Percentiles rank a stretch among this genome's conserved stretches.
phyloP scores from a whole-genome alignment of 371 early-diverging fungal genomes.

The Rhizopus stolonifer region DNA sequence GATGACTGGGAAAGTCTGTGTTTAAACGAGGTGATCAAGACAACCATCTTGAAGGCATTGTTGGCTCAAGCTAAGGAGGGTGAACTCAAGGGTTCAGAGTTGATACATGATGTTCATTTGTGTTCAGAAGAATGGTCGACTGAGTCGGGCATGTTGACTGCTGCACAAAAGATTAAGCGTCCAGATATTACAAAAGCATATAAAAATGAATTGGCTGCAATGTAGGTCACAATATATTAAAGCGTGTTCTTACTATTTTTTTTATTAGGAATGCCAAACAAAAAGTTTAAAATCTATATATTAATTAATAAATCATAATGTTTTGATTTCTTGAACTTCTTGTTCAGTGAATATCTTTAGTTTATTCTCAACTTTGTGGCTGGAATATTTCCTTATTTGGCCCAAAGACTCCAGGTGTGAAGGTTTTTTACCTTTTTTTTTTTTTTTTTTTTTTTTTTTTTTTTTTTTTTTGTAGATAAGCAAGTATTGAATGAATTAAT shows the following conservation, averaged over 20 bases:
- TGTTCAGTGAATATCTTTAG: too few relatives aligned
- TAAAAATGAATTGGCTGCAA: conserved; percentile 53
- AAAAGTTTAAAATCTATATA: conserved; percentile 11
- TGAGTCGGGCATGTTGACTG: conserved; percentile 75
- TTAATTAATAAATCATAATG: too few relatives aligned
- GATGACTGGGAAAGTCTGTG: conserved; percentile 37
- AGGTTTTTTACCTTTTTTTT: too few relatives aligned
- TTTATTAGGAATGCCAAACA: conserved; percentile 21
- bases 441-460: background rate
- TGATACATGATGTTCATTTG: conserved; percentile 64
- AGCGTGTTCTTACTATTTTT: too few relatives aligned
- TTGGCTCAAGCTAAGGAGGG: conserved; percentile 53
- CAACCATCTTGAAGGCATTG: conserved; percentile 19
- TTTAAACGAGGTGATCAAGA: conserved; percentile 18
- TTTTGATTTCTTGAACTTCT: too few relatives aligned
- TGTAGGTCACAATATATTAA: too few relatives aligned
- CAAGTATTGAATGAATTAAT: conserved; percentile 56
- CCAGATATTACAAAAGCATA: conserved; percentile 67
- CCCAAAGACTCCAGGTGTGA: too few relatives aligned
- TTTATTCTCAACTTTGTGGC: too few relatives aligned
- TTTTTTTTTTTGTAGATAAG: conserved; percentile 42
- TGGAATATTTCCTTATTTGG: too few relatives aligned
- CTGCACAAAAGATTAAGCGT: conserved; percentile 90
- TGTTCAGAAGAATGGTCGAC: conserved; percentile 81
- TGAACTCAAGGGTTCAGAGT: conserved; percentile 71